A percentile compares a stretch with the other conserved stretches of the same genome.
phyloP scores from a whole-genome alignment of 1,284 basidiomycete species.

The Peniophora sp. region DNA sequence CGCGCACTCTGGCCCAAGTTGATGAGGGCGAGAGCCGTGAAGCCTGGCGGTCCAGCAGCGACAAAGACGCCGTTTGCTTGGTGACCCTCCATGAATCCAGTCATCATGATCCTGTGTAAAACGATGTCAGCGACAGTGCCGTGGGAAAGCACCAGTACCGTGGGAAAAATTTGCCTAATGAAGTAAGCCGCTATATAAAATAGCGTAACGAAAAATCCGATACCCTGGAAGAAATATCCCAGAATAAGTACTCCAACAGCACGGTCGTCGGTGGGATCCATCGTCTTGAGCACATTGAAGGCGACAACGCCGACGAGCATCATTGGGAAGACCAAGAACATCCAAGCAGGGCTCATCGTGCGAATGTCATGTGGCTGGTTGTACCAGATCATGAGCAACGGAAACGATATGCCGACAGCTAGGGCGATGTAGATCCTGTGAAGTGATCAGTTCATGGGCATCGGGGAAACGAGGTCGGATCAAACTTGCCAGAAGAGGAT shows the following conservation, averaged over 20 bases:
- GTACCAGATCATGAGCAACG: slow-evolving; percentile 46
- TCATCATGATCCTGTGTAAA: slow-evolving; percentile 25
- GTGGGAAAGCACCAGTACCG: slow-evolving; percentile 2
- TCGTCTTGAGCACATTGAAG: slow-evolving; percentile 34
- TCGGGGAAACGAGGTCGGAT: slow-evolving; percentile 6
- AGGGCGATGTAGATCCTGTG: slow-evolving; percentile 35
- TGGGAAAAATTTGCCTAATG: too few relatives aligned
- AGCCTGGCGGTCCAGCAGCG: slow-evolving; percentile 15
- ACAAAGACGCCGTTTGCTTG: slow-evolving; percentile 30
- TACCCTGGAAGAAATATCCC: slow-evolving; percentile 44
- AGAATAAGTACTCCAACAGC: slow-evolving; percentile 33
- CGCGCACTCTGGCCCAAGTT: slow-evolving; percentile 31
- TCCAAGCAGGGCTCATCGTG: too few relatives aligned
- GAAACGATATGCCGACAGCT: slow-evolving; percentile 33
- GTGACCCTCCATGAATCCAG: slow-evolving; percentile 40
- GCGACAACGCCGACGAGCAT: slow-evolving; percentile 42
- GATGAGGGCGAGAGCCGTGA: slow-evolving; percentile 40
- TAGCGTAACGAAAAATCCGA: slow-evolving; percentile 42
- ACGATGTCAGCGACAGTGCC: neutral
- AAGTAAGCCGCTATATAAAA: slow-evolving; percentile 45
- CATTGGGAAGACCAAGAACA: neutral
- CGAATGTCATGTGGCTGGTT: slow-evolving; percentile 36
- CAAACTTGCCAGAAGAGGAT: slow-evolving; percentile 30
- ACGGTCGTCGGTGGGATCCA: slow-evolving; percentile 26
- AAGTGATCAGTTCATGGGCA: neutral